Conservation (phyloP, 805 yeast species). For the Candida mattraensis region DNA sequence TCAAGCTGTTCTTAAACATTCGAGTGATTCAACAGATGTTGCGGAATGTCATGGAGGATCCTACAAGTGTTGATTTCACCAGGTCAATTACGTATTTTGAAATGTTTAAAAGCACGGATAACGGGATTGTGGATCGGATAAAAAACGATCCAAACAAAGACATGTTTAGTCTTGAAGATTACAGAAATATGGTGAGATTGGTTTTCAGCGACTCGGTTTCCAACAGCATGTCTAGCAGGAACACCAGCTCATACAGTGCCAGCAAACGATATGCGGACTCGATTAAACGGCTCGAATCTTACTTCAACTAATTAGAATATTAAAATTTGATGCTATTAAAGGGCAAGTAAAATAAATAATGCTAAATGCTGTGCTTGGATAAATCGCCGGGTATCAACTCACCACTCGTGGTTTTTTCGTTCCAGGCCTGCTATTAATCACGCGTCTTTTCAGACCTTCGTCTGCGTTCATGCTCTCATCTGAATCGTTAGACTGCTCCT, state of each 20-base stretch:
- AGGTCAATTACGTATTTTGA: constrained; percentile 57
- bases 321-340: constrained; percentile 1
- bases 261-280: constrained; percentile 27
- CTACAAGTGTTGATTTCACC: constrained; percentile 53
- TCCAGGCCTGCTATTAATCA: constrained; percentile 9
- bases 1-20: constrained; percentile 58
- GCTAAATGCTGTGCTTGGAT: constrained; percentile 5
- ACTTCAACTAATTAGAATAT: constrained; percentile 11
- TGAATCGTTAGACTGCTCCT: constrained; percentile 10
- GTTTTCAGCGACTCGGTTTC: constrained; percentile 42
- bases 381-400: too few relatives aligned
- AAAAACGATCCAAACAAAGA: constrained; percentile 21
- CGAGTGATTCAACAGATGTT: constrained; percentile 69
- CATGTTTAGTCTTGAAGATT: constrained; percentile 43
- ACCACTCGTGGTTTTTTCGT: too few relatives aligned
- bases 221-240: constrained; percentile 19
- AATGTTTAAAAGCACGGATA: constrained; percentile 49
- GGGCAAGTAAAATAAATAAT: constrained; percentile 2
- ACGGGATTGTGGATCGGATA: constrained; percentile 42
- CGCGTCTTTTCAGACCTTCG: constrained; percentile 16
- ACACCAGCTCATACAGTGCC: constrained; percentile 26
- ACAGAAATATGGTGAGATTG: constrained; percentile 51
- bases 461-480: constrained; percentile 18
- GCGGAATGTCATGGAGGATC: constrained; percentile 52
- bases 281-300: constrained; percentile 18